phyloP scores from a whole-genome alignment of 1,139 yeast genomes.

The Pichiaceae sp. region DNA sequence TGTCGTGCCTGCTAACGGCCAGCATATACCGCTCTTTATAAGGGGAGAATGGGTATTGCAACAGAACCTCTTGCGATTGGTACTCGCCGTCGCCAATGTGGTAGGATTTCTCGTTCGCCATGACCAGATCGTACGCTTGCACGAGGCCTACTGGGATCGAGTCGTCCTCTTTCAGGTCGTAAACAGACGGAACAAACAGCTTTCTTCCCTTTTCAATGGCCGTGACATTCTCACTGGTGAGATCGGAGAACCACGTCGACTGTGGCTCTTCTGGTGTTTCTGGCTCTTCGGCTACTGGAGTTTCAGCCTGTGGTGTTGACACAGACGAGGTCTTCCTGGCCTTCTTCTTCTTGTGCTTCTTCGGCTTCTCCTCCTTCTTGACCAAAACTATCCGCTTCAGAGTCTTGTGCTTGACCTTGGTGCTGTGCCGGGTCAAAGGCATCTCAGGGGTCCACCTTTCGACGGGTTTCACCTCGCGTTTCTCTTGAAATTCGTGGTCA shows the following conservation, averaged over 20 bases:
- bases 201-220: constrained; percentile 14
- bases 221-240: constrained; percentile 12
- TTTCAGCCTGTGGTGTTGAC: neutral
- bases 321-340: neutral
- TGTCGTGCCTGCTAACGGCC: constrained; percentile 32
- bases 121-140: constrained; percentile 16
- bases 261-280: constrained; percentile 15
- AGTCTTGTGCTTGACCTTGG: constrained; percentile 5
- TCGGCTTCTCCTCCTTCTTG: constrained; percentile 7
- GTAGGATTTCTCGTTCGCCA: constrained; percentile 12
- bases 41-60: constrained; percentile 31
- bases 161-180: constrained; percentile 7
- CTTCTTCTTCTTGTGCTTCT: constrained; percentile 10
- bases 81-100: constrained; percentile 16
- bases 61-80: constrained; percentile 15
- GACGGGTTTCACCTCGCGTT: constrained; percentile 17
- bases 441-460: constrained; percentile 12
- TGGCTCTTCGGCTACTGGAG: constrained; percentile 3
- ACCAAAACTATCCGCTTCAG: constrained; percentile 5
- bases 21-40: constrained; percentile 24
- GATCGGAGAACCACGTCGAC: constrained; percentile 25
- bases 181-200: constrained; percentile 14
- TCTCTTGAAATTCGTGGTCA: constrained; percentile 8
- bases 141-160: constrained; percentile 7
- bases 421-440: constrained; percentile 1